These are phyloP conservation scores for Betula pendula DNA, from an alignment of 306 rosid genomes.

Conservation along the genomic window DNA sequence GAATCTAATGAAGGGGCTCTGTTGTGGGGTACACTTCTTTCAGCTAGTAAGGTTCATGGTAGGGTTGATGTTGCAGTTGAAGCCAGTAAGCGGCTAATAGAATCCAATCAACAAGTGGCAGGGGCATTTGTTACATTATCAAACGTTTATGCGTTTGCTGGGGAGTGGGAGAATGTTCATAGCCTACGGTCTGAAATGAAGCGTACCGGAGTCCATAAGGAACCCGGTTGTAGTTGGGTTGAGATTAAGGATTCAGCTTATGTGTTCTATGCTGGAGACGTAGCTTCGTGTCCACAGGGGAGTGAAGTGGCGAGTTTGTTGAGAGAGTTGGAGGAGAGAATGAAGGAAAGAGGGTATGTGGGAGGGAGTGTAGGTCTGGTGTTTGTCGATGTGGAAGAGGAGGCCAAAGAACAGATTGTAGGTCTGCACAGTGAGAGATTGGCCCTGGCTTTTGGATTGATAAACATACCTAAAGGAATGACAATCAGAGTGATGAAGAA, in stretches of 20 bases:
- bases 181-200: conserved; percentile 62
- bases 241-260: conserved; percentile 65
- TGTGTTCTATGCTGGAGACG: conserved; percentile 70
- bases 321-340: conserved; percentile 56
- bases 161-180: conserved; percentile 74
- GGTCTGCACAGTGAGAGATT: conserved; percentile 82
- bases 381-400: conserved; percentile 74
- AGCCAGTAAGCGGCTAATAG: conserved; percentile 63
- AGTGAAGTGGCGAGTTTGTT: conserved; percentile 47
- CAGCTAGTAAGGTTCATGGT: conserved; percentile 85
- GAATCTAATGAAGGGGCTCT: conserved; percentile 43
- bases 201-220: conserved; percentile 55
- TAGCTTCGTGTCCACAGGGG: conserved; percentile 39
- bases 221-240: conserved; percentile 89
- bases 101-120: conserved; percentile 62
- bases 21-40: conserved; percentile 82
- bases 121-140: conserved; percentile 72
- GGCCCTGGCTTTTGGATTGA: conserved; percentile 78
- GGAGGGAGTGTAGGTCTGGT: conserved; percentile 67
- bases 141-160: conserved; percentile 66
- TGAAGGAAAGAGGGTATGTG: conserved; percentile 73
- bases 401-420: conserved; percentile 62
- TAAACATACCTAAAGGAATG: conserved; percentile 60
- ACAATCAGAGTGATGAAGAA: conserved; percentile 84
- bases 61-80: conserved; percentile 74